These are phyloP conservation scores for Zygosaccharomyces pseudobailii DNA, from an alignment of 1,139 yeast species.

Conservation along the genomic window DNA sequence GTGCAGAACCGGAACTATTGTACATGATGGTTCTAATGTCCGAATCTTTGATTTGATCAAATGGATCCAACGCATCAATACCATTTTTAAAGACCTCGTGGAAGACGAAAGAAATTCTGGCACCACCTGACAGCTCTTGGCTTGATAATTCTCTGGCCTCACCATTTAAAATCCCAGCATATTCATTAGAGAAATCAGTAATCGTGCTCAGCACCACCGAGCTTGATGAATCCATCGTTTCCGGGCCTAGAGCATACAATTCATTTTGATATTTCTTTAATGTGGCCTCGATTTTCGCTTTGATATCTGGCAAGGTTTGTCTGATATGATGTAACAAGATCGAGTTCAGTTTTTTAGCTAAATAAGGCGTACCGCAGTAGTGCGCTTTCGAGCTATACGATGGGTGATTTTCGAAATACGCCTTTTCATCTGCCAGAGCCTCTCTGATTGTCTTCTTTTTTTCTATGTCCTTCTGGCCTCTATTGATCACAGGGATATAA, in stretches of 20 bases:
- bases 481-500: conserved; percentile 93
- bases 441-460: conserved; percentile 78
- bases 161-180: conserved; percentile 88
- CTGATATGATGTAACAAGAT: conserved; percentile 91
- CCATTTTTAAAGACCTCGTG: conserved; percentile 96
- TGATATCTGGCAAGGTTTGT: conserved; percentile 90
- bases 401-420: conserved; percentile 71
- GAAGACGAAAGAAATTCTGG: conserved; percentile 94
- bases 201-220: conserved; percentile 87
- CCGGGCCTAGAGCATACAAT: conserved; percentile 73
- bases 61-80: conserved; percentile 88
- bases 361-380: conserved; percentile 92
- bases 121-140: conserved; percentile 91
- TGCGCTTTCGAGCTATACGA: conserved; percentile 82
- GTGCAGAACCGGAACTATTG: conserved; percentile 95
- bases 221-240: conserved; percentile 79
- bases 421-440: conserved; percentile 77
- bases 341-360: conserved; percentile 87
- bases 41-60: conserved; percentile 92
- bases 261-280: conserved; percentile 80
- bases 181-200: conserved; percentile 89
- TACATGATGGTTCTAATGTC: conserved; percentile 98
- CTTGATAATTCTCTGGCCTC: conserved; percentile 84
- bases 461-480: conserved; percentile 97
- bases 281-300: conserved; percentile 80